phyloP scores from a whole-genome alignment of 371 early-diverging fungal species.

The Saksenaea vasiformis region DNA sequence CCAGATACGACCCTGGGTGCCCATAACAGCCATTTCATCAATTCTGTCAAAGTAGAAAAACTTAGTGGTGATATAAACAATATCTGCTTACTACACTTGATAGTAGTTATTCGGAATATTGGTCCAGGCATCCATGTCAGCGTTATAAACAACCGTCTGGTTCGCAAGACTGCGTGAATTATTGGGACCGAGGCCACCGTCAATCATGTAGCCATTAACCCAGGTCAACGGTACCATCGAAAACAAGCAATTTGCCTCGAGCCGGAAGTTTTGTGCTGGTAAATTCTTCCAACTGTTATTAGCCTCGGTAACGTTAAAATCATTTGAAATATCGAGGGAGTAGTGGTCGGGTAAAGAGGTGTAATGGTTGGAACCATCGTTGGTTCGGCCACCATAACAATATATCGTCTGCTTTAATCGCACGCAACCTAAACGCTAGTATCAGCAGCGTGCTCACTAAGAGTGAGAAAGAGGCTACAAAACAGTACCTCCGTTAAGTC shows the following conservation, averaged over 20 bases:
- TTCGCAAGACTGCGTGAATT: neutral
- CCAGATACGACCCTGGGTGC: neutral
- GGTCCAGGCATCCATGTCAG: constrained; percentile 7
- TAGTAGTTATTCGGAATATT: neutral
- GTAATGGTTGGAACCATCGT: neutral
- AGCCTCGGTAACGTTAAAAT: neutral
- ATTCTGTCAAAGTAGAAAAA: neutral
- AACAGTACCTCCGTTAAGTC: neutral
- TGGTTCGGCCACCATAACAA: constrained; percentile 9
- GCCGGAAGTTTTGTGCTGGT: neutral
- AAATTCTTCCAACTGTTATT: neutral
- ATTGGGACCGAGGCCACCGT: constrained; percentile 7
- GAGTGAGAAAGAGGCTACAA: neutral
- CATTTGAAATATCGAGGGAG: neutral
- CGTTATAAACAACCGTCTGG: constrained; percentile 1
- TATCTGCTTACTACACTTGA: neutral
- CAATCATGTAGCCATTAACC: neutral
- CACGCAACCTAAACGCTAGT: neutral
- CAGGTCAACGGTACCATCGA: neutral
- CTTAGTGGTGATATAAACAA: neutral
- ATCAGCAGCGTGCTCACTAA: neutral
- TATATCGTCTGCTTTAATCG: constrained; percentile 1
- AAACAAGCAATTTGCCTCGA: constrained; percentile 5
- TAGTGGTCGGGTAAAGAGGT: neutral
- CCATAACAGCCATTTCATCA: neutral